Conservation (phyloP, 2,329 filamentous ascomycete genomes). For the Arthrinium phaeospermum region DNA sequence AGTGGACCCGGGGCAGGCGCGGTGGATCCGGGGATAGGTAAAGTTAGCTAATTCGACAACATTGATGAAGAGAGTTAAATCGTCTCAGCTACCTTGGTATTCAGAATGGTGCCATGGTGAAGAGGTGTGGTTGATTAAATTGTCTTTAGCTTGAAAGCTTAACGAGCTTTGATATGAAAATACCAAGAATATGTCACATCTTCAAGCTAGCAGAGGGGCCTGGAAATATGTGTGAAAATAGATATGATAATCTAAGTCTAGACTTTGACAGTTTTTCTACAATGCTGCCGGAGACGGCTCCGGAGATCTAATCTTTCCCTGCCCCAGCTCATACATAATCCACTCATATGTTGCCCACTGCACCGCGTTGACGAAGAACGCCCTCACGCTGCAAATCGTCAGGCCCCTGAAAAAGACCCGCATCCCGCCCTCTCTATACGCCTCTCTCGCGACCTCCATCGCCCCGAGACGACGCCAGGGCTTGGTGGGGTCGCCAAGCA, state of each 20-base stretch:
- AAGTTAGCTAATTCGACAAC: too few relatives aligned
- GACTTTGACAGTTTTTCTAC: neutral
- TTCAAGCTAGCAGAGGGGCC: neutral
- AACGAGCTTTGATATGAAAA: neutral
- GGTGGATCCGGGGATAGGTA: neutral
- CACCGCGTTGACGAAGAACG: conserved; percentile 93
- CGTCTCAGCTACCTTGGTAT: too few relatives aligned
- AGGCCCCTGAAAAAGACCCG: conserved; percentile 75
- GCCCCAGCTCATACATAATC: conserved; percentile 70
- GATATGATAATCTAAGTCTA: neutral
- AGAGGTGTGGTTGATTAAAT: neutral
- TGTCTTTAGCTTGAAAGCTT: neutral
- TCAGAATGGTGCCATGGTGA: too few relatives aligned
- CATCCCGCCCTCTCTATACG: conserved; percentile 68
- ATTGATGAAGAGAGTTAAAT: too few relatives aligned
- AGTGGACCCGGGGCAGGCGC: neutral
- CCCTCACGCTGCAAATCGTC: conserved; percentile 80
- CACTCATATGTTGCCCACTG: conserved; percentile 92
- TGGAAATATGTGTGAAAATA: neutral
- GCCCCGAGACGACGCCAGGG: conserved; percentile 52
- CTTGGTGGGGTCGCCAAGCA: conserved; percentile 38
- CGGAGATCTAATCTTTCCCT: conserved; percentile 33
- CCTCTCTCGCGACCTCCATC: conserved; percentile 66
- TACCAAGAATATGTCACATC: neutral
- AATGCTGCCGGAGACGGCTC: neutral